phyloP scores from a whole-genome alignment of 805 yeast genomes.

The Clavispora asparagi region DNA sequence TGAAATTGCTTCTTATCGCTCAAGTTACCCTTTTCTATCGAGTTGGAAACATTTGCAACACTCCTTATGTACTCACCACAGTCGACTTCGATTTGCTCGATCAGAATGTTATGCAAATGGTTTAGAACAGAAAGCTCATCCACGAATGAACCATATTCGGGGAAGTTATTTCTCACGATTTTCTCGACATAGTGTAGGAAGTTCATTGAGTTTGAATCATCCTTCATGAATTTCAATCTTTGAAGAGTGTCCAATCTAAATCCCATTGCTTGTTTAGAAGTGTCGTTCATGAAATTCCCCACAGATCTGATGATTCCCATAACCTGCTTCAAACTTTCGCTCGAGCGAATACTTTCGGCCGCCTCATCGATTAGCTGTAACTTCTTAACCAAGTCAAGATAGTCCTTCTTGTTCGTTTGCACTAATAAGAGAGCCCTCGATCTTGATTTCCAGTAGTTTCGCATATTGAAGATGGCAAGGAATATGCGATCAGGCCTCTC shows the following conservation, averaged over 20 bases:
- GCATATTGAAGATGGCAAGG: slow-evolving; percentile 62
- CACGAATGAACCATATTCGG: slow-evolving; percentile 70
- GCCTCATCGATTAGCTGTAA: slow-evolving; percentile 68
- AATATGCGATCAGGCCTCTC: slow-evolving; percentile 69
- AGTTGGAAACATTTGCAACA: slow-evolving; percentile 64
- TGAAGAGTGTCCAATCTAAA: slow-evolving; percentile 88
- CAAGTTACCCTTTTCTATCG: slow-evolving; percentile 77
- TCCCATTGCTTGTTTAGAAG: slow-evolving; percentile 88
- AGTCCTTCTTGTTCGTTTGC: slow-evolving; percentile 59
- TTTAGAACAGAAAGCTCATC: slow-evolving; percentile 60
- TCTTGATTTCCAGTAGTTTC: slow-evolving; percentile 68
- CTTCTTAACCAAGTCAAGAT: slow-evolving; percentile 53
- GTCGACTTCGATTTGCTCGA: slow-evolving; percentile 76
- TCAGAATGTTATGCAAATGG: slow-evolving; percentile 64
- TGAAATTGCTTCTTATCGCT: slow-evolving; percentile 76
- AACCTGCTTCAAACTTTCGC: slow-evolving; percentile 64
- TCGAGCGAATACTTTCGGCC: slow-evolving; percentile 55
- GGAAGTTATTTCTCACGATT: slow-evolving; percentile 77
- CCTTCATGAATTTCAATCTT: slow-evolving; percentile 84
- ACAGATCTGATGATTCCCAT: slow-evolving; percentile 83
- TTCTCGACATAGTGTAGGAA: slow-evolving; percentile 91
- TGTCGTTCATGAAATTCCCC: slow-evolving; percentile 95
- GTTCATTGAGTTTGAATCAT: slow-evolving; percentile 79
- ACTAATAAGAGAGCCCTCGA: slow-evolving; percentile 56
- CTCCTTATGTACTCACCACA: slow-evolving; percentile 58